Conservation (phyloP, 192 early-diverging fungal species). For the Glomus cerebriforme region DNA sequence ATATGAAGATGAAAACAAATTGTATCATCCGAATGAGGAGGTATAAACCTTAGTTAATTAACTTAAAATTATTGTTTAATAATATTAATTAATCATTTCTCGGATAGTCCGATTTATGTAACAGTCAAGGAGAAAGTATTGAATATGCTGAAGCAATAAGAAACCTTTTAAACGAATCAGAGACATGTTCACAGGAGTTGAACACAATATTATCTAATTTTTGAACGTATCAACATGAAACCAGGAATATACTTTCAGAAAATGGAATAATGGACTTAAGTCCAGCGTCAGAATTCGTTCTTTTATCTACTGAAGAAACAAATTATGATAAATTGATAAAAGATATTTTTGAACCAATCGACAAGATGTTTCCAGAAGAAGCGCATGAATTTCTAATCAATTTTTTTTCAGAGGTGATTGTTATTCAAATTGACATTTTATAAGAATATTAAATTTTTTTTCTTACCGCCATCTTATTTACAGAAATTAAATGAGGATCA, state of each 20-base stretch:
- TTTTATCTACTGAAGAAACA: background rate
- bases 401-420: conserved; percentile 29
- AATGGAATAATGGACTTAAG: conserved; percentile 30
- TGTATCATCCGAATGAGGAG: no score
- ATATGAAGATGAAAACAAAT: background rate
- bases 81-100: no score
- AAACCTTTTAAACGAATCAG: conserved; percentile 1
- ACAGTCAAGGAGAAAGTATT: background rate
- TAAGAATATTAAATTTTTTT: conserved; percentile 17
- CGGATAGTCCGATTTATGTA: background rate
- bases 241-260: background rate
- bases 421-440: background rate
- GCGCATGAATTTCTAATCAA: conserved; percentile 2
- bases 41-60: no score
- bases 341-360: conserved; percentile 17
- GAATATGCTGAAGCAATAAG: background rate
- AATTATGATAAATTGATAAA: conserved; percentile 11
- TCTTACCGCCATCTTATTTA: background rate
- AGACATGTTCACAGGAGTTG: background rate
- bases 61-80: no score
- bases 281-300: conserved; percentile 27
- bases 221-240: background rate
- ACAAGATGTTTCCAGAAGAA: conserved; percentile 25
- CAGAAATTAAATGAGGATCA: conserved; percentile 21
- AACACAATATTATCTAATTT: background rate